phyloP scores from a whole-genome alignment of 176 grass and related monocot genomes.

The Pontederia crassipes region DNA sequence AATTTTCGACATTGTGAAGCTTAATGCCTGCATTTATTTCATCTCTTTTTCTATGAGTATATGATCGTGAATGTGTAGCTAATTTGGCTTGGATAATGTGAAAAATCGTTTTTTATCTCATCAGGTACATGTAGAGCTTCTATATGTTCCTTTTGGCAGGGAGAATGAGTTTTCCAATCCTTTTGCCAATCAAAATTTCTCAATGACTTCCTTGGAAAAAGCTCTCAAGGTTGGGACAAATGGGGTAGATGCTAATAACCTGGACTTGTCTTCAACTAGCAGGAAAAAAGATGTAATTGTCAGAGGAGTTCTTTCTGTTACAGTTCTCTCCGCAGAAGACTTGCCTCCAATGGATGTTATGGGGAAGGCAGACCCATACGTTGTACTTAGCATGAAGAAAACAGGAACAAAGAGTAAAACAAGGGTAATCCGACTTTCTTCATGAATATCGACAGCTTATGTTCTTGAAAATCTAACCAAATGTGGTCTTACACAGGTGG shows the following conservation, averaged over 20 bases:
- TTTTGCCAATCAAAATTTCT: conserved; percentile 51
- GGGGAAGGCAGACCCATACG: conserved; percentile 89
- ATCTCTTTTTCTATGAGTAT: too few species aligned
- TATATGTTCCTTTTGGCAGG: conserved; percentile 68
- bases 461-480: neutral
- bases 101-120: neutral
- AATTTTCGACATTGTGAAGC: too few species aligned
- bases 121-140: conserved; percentile 92
- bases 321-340: conserved; percentile 84
- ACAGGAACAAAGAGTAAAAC: conserved; percentile 87
- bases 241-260: conserved; percentile 45
- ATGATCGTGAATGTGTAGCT: too few species aligned
- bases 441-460: neutral
- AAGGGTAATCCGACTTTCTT: conserved; percentile 41
- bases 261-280: conserved; percentile 34
- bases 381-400: conserved; percentile 81
- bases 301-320: conserved; percentile 88
- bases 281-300: conserved; percentile 87
- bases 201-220: conserved; percentile 87
- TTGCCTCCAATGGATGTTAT: conserved; percentile 93
- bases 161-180: conserved; percentile 65
- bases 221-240: conserved; percentile 69
- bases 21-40: too few species aligned
- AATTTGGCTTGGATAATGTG: too few species aligned
- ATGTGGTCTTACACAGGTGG: conserved; percentile 53